Evolutionary conservation across 2,329 filamentous ascomycete species (phyloP), one percentile per base, ranked within the genome.

Genomic region (Penicillium griseofulvum): DNA sequence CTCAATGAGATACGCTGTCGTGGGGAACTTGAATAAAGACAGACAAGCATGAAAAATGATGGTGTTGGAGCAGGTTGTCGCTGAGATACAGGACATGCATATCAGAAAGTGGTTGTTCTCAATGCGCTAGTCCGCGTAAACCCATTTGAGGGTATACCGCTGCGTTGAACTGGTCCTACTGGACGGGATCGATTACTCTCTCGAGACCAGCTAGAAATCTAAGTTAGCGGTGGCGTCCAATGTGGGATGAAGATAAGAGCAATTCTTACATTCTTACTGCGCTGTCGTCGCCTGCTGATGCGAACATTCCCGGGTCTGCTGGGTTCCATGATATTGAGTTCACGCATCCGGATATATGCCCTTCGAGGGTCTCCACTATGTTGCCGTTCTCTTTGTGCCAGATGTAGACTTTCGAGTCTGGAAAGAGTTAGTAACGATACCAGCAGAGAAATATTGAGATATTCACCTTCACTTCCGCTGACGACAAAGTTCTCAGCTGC

Each of bases 241-340:
- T 16, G 17, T n/a, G 6, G 50, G 48, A 16, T 17, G 14, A n/a
- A 8, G 24, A 29, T 10, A 12, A 44, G 17, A 22, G 12, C 19
- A 19, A 19, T 56, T 78, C 89, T 80, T 79, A 97, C 88, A 99
- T 91, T 75, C 88, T 87, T 60, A 97, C 87, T 69, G 83, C 86
- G 51, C 82, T 81, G 68, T 97, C 94, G 71, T 99, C 94, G 17
- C 93, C 92, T 55, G 90, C 93, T 12, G 91, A 93, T 16, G 91
- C 94, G 74, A 97, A 90, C 78, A 97, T 87, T 58, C 84, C 84
- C 1, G 90, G 86, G 68, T 97, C 85, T 11, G 78, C 81, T 1
- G 94, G 92, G 66, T 93, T 94, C 93, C 94, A 99, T 22, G 88
- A 83, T 36, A 95, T 89, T 8, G 90, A 84, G 70, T 97, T 97